phyloP scores from a whole-genome alignment of 106 monocot species.

The Allium sativum region DNA sequence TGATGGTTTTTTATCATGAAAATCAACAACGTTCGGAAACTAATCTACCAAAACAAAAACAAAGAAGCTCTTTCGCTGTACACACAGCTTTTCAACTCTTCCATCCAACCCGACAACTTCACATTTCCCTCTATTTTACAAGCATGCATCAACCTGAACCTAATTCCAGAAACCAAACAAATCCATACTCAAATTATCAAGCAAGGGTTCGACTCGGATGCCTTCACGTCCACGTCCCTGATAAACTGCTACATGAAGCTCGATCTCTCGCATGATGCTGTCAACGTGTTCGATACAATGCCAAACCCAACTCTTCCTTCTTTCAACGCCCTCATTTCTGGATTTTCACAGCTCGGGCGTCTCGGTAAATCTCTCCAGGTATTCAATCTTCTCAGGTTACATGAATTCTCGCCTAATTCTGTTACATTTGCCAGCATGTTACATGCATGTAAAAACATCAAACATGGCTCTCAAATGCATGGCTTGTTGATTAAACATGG shows the following conservation, averaged over 20 bases:
- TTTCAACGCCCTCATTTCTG: constrained; percentile 18
- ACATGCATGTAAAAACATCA: constrained; percentile 10
- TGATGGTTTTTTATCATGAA: too few species aligned
- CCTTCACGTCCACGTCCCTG: constrained; percentile 24
- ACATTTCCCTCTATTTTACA: constrained; percentile 32
- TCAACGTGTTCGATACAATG: constrained; percentile 24
- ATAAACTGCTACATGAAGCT: constrained; percentile 24
- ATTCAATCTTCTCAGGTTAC: constrained; percentile 5
- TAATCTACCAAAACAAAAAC: not conserved
- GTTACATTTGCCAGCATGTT: constrained; percentile 26
- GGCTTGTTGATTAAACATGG: constrained; percentile 19
- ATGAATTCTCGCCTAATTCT: constrained; percentile 20
- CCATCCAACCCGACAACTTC: constrained; percentile 12
- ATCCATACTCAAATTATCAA: constrained; percentile 24
- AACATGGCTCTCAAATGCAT: constrained; percentile 27
- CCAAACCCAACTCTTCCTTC: constrained; percentile 21
- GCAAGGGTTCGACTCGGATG: constrained; percentile 10
- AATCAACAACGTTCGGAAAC: too few species aligned
- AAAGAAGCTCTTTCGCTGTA: constrained; percentile 21
- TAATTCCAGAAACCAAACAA: constrained; percentile 12
- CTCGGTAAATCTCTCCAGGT: constrained; percentile 6
- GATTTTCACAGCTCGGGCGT: constrained; percentile 15
- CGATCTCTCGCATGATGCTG: constrained; percentile 4
- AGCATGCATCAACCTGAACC: constrained; percentile 22
- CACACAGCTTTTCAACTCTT: constrained; percentile 10